Percentiles rank a stretch among this genome's conserved stretches.
Conservation (phyloP, 1,139 yeast genomes). For the Ogataea hybrid region DNA sequence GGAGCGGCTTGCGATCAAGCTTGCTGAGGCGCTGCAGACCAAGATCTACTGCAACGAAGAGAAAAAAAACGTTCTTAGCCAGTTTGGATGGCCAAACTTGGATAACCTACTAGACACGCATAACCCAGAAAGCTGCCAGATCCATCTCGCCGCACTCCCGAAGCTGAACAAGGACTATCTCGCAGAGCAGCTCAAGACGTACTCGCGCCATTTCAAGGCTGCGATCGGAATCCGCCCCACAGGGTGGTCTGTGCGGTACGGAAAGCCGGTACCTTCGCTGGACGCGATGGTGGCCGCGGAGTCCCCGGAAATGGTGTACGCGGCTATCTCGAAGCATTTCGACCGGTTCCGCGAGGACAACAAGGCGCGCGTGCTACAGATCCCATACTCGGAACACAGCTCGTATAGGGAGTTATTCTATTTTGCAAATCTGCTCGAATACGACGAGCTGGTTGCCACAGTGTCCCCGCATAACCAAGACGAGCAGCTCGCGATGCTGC, state of each 20-base stretch:
- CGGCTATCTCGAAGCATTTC: slow-evolving; percentile 17
- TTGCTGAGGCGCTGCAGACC: slow-evolving; percentile 55
- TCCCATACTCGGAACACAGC: slow-evolving; percentile 95
- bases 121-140: slow-evolving; percentile 49
- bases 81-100: slow-evolving; percentile 37
- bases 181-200: slow-evolving; percentile 50
- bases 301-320: slow-evolving; percentile 10
- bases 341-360: slow-evolving; percentile 16
- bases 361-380: slow-evolving; percentile 32
- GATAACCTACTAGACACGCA: slow-evolving; percentile 36
- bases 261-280: slow-evolving; percentile 11
- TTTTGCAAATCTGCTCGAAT: slow-evolving; percentile 54
- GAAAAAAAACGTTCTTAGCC: slow-evolving; percentile 46
- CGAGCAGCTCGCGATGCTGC: slow-evolving; percentile 15
- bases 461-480: slow-evolving; percentile 52
- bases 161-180: slow-evolving; percentile 41
- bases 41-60: slow-evolving; percentile 51
- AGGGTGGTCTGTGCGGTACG: slow-evolving; percentile 69
- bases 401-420: slow-evolving; percentile 75
- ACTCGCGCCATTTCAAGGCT: slow-evolving; percentile 47
- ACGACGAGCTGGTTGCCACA: slow-evolving; percentile 68
- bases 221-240: slow-evolving; percentile 75
- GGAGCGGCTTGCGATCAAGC: slow-evolving; percentile 72
- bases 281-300: slow-evolving; percentile 12
- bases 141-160: slow-evolving; percentile 71